Evolutionary conservation across 192 early-diverging fungal genomes (phyloP).

Genomic region (Coemansia asiatica): DNA sequence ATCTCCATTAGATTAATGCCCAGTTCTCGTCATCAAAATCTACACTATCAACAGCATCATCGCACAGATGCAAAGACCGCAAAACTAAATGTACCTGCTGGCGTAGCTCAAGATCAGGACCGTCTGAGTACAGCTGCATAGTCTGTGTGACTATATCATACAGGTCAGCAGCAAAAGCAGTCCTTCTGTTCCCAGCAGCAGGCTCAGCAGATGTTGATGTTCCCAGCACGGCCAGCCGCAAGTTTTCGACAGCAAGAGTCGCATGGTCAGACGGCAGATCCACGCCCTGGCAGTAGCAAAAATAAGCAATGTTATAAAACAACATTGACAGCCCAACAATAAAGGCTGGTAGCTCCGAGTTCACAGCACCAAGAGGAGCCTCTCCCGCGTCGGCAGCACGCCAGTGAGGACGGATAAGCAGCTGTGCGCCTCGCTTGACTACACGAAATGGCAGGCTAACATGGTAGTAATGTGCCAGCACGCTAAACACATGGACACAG

Average conservation of each 20-base stretch:
- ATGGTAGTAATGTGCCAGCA: slow-evolving; percentile 46
- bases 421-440: slow-evolving; percentile 31
- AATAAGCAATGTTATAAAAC: slow-evolving; percentile 40
- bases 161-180: slow-evolving; percentile 33
- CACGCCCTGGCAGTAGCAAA: slow-evolving; percentile 46
- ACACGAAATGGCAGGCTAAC: slow-evolving; percentile 42
- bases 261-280: slow-evolving; percentile 26
- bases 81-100: slow-evolving; percentile 36
- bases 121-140: slow-evolving; percentile 29
- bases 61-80: slow-evolving; percentile 42
- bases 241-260: slow-evolving; percentile 35
- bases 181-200: slow-evolving; percentile 13
- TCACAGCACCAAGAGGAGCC: slow-evolving; percentile 29
- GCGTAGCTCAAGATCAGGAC: slow-evolving; percentile 14
- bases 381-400: slow-evolving; percentile 36
- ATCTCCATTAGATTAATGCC: slow-evolving; percentile 27
- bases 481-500: slow-evolving; percentile 44
- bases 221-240: slow-evolving; percentile 36
- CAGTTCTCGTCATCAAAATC: slow-evolving; percentile 50
- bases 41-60: slow-evolving; percentile 43
- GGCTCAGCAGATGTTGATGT: slow-evolving; percentile 16
- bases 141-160: slow-evolving; percentile 36
- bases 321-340: slow-evolving; percentile 47
- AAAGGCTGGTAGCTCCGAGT: slow-evolving; percentile 30
- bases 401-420: slow-evolving; percentile 46